These are phyloP conservation scores for Penicillium sp. DNA, from an alignment of 2,329 filamentous ascomycete species.

Conservation along the genomic window DNA sequence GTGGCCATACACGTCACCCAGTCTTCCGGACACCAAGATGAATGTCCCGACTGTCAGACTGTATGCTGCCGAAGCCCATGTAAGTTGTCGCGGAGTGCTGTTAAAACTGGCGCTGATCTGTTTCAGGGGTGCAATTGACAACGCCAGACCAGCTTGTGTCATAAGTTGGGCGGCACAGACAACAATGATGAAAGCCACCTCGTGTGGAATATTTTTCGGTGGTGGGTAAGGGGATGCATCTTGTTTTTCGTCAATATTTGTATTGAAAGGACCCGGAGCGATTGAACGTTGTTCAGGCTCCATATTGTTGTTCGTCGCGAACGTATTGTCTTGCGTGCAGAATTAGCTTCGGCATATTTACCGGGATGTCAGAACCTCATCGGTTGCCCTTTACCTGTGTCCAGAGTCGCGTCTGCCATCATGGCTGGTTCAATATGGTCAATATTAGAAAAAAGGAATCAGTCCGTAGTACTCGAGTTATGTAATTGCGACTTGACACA, in stretches of 20 bases:
- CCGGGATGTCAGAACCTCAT: neutral
- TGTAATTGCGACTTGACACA: neutral
- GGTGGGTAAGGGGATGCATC: constrained; percentile 1
- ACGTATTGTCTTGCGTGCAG: neutral
- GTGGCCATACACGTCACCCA: constrained; percentile 41
- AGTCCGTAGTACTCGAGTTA: neutral
- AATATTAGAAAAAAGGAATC: neutral
- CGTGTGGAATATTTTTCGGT: constrained; percentile 20
- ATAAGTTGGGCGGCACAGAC: constrained; percentile 38
- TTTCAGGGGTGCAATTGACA: constrained; percentile 49
- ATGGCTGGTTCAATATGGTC: neutral
- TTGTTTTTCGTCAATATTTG: constrained; percentile 9
- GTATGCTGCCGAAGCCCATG: constrained; percentile 59
- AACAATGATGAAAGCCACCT: constrained; percentile 31
- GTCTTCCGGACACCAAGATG: constrained; percentile 36
- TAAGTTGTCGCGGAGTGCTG: constrained; percentile 45
- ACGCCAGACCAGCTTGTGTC: constrained; percentile 48
- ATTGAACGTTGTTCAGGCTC: neutral
- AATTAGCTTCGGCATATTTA: neutral
- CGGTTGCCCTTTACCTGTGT: neutral
- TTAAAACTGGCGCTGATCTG: constrained; percentile 50
- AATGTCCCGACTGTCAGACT: constrained; percentile 44
- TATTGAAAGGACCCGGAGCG: neutral
- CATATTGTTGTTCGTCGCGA: neutral
- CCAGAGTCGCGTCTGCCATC: neutral